phyloP scores from a whole-genome alignment of 129 eudicot genomes.

The Flaveria linearis region DNA sequence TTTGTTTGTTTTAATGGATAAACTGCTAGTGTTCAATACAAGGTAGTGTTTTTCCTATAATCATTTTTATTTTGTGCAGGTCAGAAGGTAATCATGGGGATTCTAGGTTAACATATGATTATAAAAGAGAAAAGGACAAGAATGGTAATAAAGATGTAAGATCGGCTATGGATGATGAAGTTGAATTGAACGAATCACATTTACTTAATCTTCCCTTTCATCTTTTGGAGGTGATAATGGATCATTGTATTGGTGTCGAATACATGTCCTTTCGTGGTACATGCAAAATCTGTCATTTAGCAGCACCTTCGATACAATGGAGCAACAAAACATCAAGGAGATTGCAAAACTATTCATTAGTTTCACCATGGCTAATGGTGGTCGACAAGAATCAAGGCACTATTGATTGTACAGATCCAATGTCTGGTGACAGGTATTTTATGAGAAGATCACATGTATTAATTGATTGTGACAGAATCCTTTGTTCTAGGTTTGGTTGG shows the following conservation, averaged over 20 bases:
- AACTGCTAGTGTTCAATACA: neutral
- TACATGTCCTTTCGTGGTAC: constrained; percentile 7
- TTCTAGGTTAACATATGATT: neutral
- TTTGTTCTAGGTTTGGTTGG: constrained; percentile 30
- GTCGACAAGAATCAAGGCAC: neutral
- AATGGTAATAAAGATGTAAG: neutral
- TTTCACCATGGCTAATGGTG: constrained; percentile 35
- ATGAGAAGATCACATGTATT: neutral
- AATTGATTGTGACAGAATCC: neutral
- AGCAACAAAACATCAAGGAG: neutral
- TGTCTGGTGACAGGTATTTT: constrained; percentile 16
- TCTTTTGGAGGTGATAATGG: neutral
- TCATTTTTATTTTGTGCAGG: neutral
- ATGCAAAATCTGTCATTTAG: neutral
- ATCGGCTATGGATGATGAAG: neutral
- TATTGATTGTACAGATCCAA: constrained; percentile 5
- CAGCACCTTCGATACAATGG: constrained; percentile 14
- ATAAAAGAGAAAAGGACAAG: neutral
- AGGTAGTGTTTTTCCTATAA: neutral
- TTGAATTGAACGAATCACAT: neutral
- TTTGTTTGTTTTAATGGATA: neutral
- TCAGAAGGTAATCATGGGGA: neutral
- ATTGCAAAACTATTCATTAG: constrained; percentile 2
- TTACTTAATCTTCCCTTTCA: constrained; percentile 11
- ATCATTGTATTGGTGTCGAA: constrained; percentile 1